Evolutionary conservation across 306 rosid species (phyloP), one percentile per base, ranked within the genome.

Genomic region (Cyamopsis tetragonoloba): DNA sequence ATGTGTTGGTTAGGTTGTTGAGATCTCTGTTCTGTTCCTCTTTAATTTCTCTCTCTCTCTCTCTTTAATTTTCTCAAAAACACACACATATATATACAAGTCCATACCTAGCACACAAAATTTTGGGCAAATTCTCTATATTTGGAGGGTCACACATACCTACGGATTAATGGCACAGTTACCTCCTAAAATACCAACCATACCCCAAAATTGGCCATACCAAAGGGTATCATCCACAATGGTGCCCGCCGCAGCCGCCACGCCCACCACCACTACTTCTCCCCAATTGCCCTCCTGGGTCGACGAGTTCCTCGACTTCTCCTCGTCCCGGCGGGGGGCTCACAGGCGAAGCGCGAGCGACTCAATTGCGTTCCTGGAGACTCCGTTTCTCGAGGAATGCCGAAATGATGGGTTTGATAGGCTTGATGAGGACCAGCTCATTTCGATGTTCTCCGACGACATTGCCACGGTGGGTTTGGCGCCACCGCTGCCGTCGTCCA

Each of bases 281-380:
- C 76, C 56, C 8, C 63, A 56, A 13, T 65, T 51, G 12, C 76
- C 86, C 0, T 76, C 84, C 7, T 88, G 95, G 95, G 65, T 87
- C 0, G 98, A 92, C 19, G 98, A 92, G 20, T 92, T 92, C 13
- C 88, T 88, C n/a, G 96, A 89, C 74, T 92, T 89, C 84, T 80
- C 98, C 3, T 75, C 96, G 3, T 20, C 83, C 35, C 68, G 97
- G 10, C 85, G 93, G 0, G 95, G 88, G 0, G 70, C 82, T 3
- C 98, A 93, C 78, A 72, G 96, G 17, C 68, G 97, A 8, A 86
- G 96, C 1, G 84, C 82, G 5, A 93, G 98, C 72, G 96, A 93
- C 76, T 93, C 98, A 22, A 73, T 88, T 2, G 84, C 98, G 3
- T 93, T 93, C 38, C 65, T 84, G 2, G 97, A 92, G 32, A 61